Base-by-base conservation (phyloP, 257 asterid species). In the Solanum dulcamara region DNA sequence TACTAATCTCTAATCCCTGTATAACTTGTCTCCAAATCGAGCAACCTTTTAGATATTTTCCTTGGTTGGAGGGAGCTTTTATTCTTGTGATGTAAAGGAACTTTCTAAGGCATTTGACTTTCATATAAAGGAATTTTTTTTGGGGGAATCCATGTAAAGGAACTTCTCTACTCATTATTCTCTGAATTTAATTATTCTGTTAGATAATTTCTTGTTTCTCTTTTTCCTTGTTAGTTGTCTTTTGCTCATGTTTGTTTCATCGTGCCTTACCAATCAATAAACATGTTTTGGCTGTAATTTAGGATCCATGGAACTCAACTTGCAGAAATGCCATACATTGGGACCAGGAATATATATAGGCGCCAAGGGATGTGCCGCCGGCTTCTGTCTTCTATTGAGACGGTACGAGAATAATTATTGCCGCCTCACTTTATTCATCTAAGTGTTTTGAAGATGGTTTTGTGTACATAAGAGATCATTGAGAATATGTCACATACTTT, bases 301-400 rank as follows among this genome's bases (percentile, higher is more conserved):
- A 94, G 99, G 93, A 90, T 96, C 81, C 98, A 91, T 87, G 99
- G 98, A 59, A 92, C 91, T 46, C 91, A 89, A 87, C 94, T 97
- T 81, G 99, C 98, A 83, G 99, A 97, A 93, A 97, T 97, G 98
- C 99, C 99, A 81, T 97, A 95, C 88, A 94, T 97, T 59, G 99
- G 95, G 75, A 95, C 98, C 38, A 97, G 99, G 70, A 90, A 89
- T 82, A 91, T 92, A 84, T 95, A 95, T 89, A 92, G 99, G 90
- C 98, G 97, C 83, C 99, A 97, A 87, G 99, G 99, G 88, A 95
- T 95, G 98, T 95, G 99, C 90, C 91, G 97, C n/a, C 97, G 98
- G 79, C 92, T 97, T 85, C 88, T 97, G 62, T 91, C 94, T 74
- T 94, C 97, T 79, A 90, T 97, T 88, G 99, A 97, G 92, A 85